Evolutionary conservation across 2,329 filamentous ascomycete genomes (phyloP).

Genomic region (Pestalotiopsis sp.): DNA sequence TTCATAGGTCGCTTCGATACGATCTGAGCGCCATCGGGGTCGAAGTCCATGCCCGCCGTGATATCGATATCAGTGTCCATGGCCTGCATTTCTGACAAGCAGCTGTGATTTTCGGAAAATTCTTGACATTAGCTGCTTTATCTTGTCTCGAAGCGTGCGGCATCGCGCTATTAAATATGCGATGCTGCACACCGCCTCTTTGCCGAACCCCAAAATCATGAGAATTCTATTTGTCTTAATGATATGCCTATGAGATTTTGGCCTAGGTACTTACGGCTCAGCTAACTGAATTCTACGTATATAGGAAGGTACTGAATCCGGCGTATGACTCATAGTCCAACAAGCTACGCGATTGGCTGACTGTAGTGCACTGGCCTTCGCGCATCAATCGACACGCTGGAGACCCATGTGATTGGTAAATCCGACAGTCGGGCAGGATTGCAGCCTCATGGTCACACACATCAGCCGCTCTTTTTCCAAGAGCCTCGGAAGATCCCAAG

Average conservation of each 20-base stretch:
- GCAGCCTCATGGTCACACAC: too few relatives aligned
- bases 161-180: background rate
- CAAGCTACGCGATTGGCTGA: background rate
- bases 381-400: too few relatives aligned
- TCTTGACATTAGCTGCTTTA: background rate
- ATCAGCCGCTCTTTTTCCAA: too few relatives aligned
- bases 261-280: background rate
- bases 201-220: background rate
- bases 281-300: background rate
- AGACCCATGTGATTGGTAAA: too few relatives aligned
- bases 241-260: background rate
- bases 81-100: background rate
- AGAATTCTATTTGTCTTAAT: background rate
- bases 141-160: background rate
- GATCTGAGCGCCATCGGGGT: background rate
- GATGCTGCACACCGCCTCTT: background rate
- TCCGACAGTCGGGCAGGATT: too few relatives aligned
- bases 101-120: background rate
- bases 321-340: background rate
- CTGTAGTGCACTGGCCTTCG: too few relatives aligned
- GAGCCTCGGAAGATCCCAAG: too few relatives aligned
- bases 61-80: background rate
- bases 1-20: slow-evolving; percentile 1
- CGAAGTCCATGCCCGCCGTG: slow-evolving; percentile 1
- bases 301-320: background rate